Evolutionary conservation across 371 early-diverging fungal genomes (phyloP).

Genomic region (Parasitella parasitica): DNA sequence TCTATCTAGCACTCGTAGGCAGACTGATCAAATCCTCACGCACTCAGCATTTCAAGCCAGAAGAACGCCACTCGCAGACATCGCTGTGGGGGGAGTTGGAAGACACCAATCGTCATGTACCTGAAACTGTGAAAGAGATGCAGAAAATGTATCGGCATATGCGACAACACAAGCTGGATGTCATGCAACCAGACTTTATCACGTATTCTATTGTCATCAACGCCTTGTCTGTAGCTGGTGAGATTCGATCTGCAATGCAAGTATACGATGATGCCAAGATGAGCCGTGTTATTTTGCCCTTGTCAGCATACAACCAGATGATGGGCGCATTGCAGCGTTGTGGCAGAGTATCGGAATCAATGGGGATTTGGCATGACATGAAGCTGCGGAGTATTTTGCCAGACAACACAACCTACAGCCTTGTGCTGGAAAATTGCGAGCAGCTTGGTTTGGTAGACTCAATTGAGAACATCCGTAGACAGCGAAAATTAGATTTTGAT

Average conservation of each 20-base stretch:
- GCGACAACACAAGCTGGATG: slow-evolving; percentile 13
- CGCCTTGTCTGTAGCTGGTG: slow-evolving; percentile 18
- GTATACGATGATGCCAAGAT: slow-evolving; percentile 38
- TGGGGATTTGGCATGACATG: slow-evolving; percentile 53
- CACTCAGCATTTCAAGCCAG: not conserved
- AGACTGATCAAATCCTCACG: slow-evolving; percentile 6
- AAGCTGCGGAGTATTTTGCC: slow-evolving; percentile 23
- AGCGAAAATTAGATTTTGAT: slow-evolving; percentile 31
- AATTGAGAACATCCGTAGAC: slow-evolving; percentile 27
- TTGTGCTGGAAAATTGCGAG: slow-evolving; percentile 43
- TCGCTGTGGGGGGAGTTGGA: slow-evolving; percentile 2
- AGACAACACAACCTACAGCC: slow-evolving; percentile 32
- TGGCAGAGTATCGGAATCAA: slow-evolving; percentile 32
- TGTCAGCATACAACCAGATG: slow-evolving; percentile 31
- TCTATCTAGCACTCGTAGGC: slow-evolving; percentile 26
- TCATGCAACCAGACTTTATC: slow-evolving; percentile 33
- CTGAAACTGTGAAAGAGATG: slow-evolving; percentile 19
- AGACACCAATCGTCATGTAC: not conserved
- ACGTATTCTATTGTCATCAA: slow-evolving; percentile 45
- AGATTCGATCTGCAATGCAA: slow-evolving; percentile 32
- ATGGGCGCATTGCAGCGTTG: slow-evolving; percentile 25
- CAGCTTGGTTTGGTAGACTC: slow-evolving; percentile 34
- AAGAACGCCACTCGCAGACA: not conserved
- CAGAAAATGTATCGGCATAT: slow-evolving; percentile 25
- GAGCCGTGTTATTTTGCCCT: slow-evolving; percentile 10